These are phyloP conservation scores for Vicia faba DNA, from an alignment of 306 rosid species.

Conservation along the genomic window DNA sequence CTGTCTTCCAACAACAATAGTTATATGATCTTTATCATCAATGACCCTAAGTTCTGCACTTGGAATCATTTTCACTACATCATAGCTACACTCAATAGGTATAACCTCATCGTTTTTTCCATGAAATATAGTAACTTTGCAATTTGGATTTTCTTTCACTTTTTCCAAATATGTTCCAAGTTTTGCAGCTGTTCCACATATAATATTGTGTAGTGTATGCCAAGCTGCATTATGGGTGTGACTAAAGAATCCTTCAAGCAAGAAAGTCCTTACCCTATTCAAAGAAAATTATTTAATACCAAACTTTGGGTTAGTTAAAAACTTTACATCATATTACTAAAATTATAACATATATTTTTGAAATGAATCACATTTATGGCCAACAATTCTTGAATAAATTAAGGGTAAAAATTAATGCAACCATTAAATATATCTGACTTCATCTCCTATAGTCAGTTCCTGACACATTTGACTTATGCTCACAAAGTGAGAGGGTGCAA, in stretches of 20 bases:
- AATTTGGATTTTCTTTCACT: slow-evolving; percentile 51
- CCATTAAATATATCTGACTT: slow-evolving; percentile 24
- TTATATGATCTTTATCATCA: slow-evolving; percentile 80
- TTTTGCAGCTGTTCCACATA: slow-evolving; percentile 76
- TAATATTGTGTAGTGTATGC: slow-evolving; percentile 95
- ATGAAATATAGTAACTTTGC: slow-evolving; percentile 71
- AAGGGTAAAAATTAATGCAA: slow-evolving; percentile 35
- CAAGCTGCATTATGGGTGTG: slow-evolving; percentile 98
- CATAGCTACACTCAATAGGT: slow-evolving; percentile 78
- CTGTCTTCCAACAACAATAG: slow-evolving; percentile 86
- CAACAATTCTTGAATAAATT: slow-evolving; percentile 25
- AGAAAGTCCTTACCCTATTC: slow-evolving; percentile 69
- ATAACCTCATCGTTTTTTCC: slow-evolving; percentile 79
- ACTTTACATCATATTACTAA: background rate
- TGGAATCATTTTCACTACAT: slow-evolving; percentile 58
- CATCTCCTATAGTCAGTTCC: slow-evolving; percentile 23
- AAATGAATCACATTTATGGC: slow-evolving; percentile 32
- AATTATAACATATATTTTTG: slow-evolving; percentile 8
- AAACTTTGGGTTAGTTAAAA: background rate
- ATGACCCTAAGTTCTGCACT: slow-evolving; percentile 67
- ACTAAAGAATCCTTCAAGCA: slow-evolving; percentile 90
- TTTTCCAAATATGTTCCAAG: slow-evolving; percentile 62
- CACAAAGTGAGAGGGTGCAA: slow-evolving; percentile 14
- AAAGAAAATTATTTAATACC: background rate
- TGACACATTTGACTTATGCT: slow-evolving; percentile 40